phyloP scores from a whole-genome alignment of 208 protist genomes.

The Trypanosoma rangeli region DNA sequence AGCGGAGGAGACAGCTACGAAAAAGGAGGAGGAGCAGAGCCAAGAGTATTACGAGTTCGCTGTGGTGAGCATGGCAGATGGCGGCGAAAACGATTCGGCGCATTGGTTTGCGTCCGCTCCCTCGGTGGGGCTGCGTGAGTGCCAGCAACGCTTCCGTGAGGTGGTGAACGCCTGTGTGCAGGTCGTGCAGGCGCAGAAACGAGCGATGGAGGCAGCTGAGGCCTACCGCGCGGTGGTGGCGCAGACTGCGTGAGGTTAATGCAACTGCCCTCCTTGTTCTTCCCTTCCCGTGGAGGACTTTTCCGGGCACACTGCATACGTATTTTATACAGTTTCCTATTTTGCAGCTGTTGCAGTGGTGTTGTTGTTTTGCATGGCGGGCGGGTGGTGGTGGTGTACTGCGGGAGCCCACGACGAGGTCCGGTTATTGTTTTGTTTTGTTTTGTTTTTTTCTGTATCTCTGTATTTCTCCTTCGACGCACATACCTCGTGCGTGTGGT shows the following conservation, averaged over 20 bases:
- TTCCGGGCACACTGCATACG: no score
- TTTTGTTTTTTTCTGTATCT: no score
- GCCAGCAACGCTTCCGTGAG: conserved; percentile 39
- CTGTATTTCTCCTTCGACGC: no score
- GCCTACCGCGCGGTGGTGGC: background rate
- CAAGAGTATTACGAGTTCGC: conserved; percentile 5
- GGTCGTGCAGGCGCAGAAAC: conserved; percentile 48
- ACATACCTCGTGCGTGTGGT: background rate
- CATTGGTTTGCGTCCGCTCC: conserved; percentile 26
- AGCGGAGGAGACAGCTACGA: background rate
- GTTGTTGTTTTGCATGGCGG: no score
- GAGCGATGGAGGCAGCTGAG: conserved; percentile 27
- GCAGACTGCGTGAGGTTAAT: background rate
- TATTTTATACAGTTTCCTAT: no score
- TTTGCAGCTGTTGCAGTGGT: no score
- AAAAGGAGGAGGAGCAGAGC: background rate
- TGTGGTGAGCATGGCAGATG: background rate
- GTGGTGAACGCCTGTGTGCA: conserved; percentile 42
- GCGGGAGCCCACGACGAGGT: no score
- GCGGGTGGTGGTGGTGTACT: no score
- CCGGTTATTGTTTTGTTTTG: no score
- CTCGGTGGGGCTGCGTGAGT: conserved; percentile 37
- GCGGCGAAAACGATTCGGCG: conserved; percentile 13
- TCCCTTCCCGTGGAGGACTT: no score
- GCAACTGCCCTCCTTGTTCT: no score